Evolutionary conservation across 2,329 filamentous ascomycete genomes (phyloP).

Genomic region (Dactylellina leptospora): DNA sequence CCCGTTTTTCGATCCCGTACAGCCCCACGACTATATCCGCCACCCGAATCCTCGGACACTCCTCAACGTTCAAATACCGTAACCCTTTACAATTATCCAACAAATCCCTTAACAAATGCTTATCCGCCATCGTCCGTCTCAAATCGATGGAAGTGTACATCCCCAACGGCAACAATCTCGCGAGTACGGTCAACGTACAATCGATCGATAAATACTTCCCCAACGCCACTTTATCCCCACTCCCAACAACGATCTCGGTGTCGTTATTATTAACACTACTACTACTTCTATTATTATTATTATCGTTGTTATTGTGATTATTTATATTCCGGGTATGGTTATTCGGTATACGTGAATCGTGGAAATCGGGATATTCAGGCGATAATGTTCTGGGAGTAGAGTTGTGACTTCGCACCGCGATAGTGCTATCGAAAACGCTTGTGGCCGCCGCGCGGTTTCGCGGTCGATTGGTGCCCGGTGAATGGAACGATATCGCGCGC

Average conservation of each 20-base stretch:
- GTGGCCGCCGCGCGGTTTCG: neutral
- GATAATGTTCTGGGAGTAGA: neutral
- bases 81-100: slow-evolving; percentile 27
- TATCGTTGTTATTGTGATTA: neutral
- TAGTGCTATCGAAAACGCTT: slow-evolving; percentile 21
- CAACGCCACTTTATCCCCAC: too few species aligned
- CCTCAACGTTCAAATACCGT: slow-evolving; percentile 17
- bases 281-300: neutral
- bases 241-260: too few species aligned
- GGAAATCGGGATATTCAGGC: too few species aligned
- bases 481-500: slow-evolving; percentile 35
- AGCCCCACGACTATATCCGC: slow-evolving; percentile 40
- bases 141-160: slow-evolving; percentile 42
- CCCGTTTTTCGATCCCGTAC: slow-evolving; percentile 36
- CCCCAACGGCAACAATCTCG: slow-evolving; percentile 11
- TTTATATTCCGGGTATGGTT: neutral
- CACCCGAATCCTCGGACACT: slow-evolving; percentile 33
- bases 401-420: slow-evolving; percentile 13
- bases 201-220: slow-evolving; percentile 30
- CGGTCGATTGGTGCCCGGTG: neutral
- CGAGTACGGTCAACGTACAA: slow-evolving; percentile 26
- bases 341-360: too few species aligned
- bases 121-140: slow-evolving; percentile 39
- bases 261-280: neutral
- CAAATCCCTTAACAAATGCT: slow-evolving; percentile 31